Percentiles rank a stretch among this genome's conserved stretches.
Evolutionary conservation across 106 monocot genomes (phyloP).

Genomic region (Alisma plantagoaquatica): DNA sequence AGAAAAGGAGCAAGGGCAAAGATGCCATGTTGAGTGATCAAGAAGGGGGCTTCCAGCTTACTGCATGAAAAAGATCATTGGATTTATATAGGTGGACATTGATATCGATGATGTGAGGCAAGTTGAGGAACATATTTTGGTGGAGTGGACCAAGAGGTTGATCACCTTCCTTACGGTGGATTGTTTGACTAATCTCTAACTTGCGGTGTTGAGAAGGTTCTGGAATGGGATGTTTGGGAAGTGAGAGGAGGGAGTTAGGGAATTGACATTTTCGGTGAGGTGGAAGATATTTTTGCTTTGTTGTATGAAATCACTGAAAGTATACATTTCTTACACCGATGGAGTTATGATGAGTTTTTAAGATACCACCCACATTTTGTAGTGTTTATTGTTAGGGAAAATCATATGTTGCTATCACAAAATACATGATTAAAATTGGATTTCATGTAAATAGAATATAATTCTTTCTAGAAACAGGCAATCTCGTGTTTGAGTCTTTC

Average conservation of each 20-base stretch:
- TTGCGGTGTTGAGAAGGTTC: neutral
- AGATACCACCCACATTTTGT: no score
- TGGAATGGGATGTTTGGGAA: neutral
- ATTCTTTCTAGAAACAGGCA: no score
- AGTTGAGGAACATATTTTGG: neutral
- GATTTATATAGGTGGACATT: neutral
- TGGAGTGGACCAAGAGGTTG: neutral
- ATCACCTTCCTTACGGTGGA: neutral
- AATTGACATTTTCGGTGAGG: constrained; percentile 7
- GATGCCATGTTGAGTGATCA: neutral
- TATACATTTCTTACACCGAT: no score
- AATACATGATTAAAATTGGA: no score
- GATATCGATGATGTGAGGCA: no score
- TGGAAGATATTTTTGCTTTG: neutral
- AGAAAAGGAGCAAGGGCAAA: neutral
- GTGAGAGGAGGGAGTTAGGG: constrained; percentile 1
- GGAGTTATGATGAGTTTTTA: no score
- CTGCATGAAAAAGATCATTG: neutral
- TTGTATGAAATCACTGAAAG: no score
- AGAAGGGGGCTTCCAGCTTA: neutral
- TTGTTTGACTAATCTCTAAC: constrained; percentile 3
- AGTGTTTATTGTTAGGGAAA: no score
- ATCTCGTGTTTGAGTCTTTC: no score
- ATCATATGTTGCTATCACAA: no score
- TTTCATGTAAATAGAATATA: no score